A percentile compares a stretch with the other conserved stretches of the same genome.
These are phyloP conservation scores for Pseudogymnoascus sp. DNA, from an alignment of 2,329 filamentous ascomycete species.

Conservation along the genomic window DNA sequence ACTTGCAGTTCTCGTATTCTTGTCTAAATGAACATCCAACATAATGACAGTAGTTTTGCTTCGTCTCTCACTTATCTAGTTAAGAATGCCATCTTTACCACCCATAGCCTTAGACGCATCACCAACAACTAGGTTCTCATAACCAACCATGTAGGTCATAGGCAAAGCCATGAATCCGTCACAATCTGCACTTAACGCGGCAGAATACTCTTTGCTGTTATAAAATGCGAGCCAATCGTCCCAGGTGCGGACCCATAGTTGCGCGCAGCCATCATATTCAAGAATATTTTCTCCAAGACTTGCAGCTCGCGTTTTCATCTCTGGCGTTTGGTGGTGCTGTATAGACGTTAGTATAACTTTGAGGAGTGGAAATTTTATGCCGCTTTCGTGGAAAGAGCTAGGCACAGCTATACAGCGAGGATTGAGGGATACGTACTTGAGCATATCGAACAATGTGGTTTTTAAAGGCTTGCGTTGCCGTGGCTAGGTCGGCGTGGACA, in stretches of 20 bases:
- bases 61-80: not conserved
- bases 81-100: slow-evolving; percentile 10
- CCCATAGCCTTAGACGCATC: slow-evolving; percentile 3
- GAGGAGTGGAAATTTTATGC: not conserved
- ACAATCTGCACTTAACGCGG: slow-evolving; percentile 10
- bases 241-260: slow-evolving; percentile 12
- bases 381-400: not conserved
- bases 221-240: slow-evolving; percentile 13
- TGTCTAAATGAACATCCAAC: not conserved
- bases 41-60: not conserved
- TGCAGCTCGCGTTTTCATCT: not conserved
- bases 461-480: slow-evolving; percentile 9
- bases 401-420: not conserved
- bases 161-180: slow-evolving; percentile 11
- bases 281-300: slow-evolving; percentile 9
- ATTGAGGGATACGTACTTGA: slow-evolving; percentile 8
- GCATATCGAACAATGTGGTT: slow-evolving; percentile 12
- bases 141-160: slow-evolving; percentile 10
- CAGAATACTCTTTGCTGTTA: slow-evolving; percentile 10
- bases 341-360: not conserved
- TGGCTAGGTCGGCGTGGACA: slow-evolving; percentile 12
- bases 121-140: slow-evolving; percentile 12
- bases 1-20: not conserved
- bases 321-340: slow-evolving; percentile 7
- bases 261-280: slow-evolving; percentile 13